These are phyloP conservation scores for Neurospora sp. DNA, from an alignment of 495 filamentous ascomycete genomes.

Conservation along the genomic window DNA sequence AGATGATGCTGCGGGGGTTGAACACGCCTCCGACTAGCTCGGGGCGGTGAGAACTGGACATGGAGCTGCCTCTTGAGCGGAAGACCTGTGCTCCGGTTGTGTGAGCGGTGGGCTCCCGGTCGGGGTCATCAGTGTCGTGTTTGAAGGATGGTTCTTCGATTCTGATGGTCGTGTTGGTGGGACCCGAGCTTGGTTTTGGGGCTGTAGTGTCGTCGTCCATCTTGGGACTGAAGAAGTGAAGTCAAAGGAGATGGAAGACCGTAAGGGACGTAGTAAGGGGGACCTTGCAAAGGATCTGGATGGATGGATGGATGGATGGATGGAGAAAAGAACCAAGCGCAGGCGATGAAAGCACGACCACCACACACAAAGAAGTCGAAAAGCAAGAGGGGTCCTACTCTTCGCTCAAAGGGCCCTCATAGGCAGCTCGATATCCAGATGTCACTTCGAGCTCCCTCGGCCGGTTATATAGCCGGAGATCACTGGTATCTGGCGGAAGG, in stretches of 20 bases:
- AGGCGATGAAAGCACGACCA: background rate
- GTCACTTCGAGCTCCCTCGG: background rate
- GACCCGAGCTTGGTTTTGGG: background rate
- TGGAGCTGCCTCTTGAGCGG: background rate
- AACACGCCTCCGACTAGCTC: conserved; percentile 26
- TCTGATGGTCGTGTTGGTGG: background rate
- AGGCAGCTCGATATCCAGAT: background rate
- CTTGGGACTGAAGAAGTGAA: background rate
- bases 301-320: background rate
- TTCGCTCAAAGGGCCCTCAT: background rate
- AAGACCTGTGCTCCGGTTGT: background rate
- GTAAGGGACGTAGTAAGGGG: background rate
- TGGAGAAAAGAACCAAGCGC: background rate
- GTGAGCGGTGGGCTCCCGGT: background rate
- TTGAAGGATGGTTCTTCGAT: background rate
- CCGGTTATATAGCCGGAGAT: background rate
- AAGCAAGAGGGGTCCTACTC: background rate
- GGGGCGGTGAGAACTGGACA: background rate
- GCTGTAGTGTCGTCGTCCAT: background rate
- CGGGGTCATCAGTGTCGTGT: background rate
- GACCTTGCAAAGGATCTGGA: background rate
- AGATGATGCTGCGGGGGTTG: conserved; percentile 27
- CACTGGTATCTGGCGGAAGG: background rate
- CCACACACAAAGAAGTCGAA: background rate
- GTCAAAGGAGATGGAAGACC: background rate